Evolutionary conservation across 164 flowering plant species (phyloP).

Genomic region (Buxus sempervirens): DNA sequence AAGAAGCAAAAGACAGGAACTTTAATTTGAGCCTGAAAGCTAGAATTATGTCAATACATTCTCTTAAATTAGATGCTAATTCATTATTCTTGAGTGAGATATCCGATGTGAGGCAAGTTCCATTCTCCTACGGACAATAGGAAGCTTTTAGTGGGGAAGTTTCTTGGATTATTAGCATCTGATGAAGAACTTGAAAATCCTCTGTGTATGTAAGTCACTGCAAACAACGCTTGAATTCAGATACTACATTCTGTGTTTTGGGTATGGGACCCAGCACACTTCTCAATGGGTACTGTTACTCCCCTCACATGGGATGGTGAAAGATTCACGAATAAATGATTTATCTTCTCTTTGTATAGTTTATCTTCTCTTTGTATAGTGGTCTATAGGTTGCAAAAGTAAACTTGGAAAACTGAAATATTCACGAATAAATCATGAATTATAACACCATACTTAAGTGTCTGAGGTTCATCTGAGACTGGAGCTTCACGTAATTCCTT

Average conservation of each 20-base stretch:
- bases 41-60: not conserved
- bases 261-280: not conserved
- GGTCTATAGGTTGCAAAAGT: not conserved
- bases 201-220: no score
- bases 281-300: not conserved
- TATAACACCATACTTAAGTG: constrained; percentile 53
- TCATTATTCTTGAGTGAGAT: not conserved
- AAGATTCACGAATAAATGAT: no score
- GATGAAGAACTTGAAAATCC: not conserved
- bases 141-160: not conserved
- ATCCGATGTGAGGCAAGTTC: no score
- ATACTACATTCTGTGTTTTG: not conserved
- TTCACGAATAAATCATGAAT: not conserved
- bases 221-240: not conserved
- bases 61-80: not conserved
- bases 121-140: not conserved
- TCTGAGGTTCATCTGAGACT: constrained; percentile 45
- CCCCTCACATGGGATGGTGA: constrained; percentile 6
- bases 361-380: not conserved
- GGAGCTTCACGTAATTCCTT: constrained; percentile 68
- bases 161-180: not conserved
- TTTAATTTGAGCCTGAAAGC: not conserved
- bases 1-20: not conserved
- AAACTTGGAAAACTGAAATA: not conserved
- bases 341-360: no score